These are phyloP conservation scores for Colletotrichum sp. DNA, from an alignment of 2,329 filamentous ascomycete genomes.

Conservation along the genomic window DNA sequence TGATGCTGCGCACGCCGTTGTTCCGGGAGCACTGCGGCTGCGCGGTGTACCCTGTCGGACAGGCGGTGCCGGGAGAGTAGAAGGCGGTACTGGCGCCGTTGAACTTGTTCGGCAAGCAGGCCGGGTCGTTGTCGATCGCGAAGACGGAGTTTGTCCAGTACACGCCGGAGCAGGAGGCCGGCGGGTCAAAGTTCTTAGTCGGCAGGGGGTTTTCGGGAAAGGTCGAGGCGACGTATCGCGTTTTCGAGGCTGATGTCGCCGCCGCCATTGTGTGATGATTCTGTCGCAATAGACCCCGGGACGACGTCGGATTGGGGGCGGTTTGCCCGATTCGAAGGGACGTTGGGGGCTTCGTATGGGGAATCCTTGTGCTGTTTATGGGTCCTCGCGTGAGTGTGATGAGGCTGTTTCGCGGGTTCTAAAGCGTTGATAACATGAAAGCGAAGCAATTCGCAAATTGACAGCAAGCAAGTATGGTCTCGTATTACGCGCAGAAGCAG, in stretches of 20 bases:
- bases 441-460: not conserved
- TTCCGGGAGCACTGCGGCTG: constrained; percentile 30
- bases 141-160: constrained; percentile 19
- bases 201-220: constrained; percentile 25
- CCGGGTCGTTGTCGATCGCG: constrained; percentile 21
- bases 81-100: constrained; percentile 18
- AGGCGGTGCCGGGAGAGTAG: constrained; percentile 17
- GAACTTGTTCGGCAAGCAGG: constrained; percentile 25
- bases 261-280: not conserved
- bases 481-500: not conserved
- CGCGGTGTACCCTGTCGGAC: constrained; percentile 21
- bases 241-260: not conserved
- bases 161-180: constrained; percentile 20
- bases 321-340: not conserved
- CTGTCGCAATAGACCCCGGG: not conserved
- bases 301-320: not conserved
- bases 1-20: constrained; percentile 24
- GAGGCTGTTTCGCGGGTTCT: not conserved
- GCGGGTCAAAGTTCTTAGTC: constrained; percentile 22
- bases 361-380: not conserved
- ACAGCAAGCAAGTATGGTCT: not conserved
- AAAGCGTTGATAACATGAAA: not conserved
- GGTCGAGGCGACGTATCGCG: constrained; percentile 9
- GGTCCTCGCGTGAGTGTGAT: not conserved
- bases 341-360: not conserved